Base-by-base conservation (phyloP, 805 yeast species). In the Sugiyamaella smithiae region DNA sequence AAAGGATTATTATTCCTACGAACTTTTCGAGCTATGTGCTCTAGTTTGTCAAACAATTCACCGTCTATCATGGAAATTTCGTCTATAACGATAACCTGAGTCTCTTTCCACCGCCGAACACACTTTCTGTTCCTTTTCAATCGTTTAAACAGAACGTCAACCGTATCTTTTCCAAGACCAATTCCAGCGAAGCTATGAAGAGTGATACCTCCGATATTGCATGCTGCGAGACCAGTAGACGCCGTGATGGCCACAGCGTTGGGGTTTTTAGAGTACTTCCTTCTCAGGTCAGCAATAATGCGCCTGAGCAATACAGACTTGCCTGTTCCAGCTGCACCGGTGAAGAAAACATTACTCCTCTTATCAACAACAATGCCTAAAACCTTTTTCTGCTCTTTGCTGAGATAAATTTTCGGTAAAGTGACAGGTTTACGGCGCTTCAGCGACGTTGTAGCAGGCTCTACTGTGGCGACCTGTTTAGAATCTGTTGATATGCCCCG, bases 311-410 rank as follows among this genome's bases (percentile, higher is more conserved):
- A 70, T 3, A 93, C 84, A 1, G 99, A 91, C 63, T 93, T 93
- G 62, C 99, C 99, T 0, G 99, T 93, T 60, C 99, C 99, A 0
- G 99, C 99, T 28, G 97, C 88, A 44, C 99, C 99, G 0, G 99
- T 93, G 64, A 87, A 93, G 62, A 93, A 93, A 2, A 93, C 68
- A 51, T 84, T 87, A 14, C 72, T 68, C 2, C 52, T 37, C 0
- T 95, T 89, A 19, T 71, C 61, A 38, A 78, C 66, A 0, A 84
- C 95, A 46, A 86, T 66, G 7, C 80, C 77, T 8, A 87, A 73
- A 19, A 93, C 81, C 20, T 60, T 59, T 46, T 67, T 63, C 64
- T 81, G 87, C 62, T 81, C 85, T 5, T 58, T 63, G 17, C 71
- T 66, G 3, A 71, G 61, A 43, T 58, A 54, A 3, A 67, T 55